A percentile compares a stretch with the other conserved stretches of the same genome.
phyloP scores from a whole-genome alignment of 768 basidiomycete species.

The Termitomyces sp. region DNA sequence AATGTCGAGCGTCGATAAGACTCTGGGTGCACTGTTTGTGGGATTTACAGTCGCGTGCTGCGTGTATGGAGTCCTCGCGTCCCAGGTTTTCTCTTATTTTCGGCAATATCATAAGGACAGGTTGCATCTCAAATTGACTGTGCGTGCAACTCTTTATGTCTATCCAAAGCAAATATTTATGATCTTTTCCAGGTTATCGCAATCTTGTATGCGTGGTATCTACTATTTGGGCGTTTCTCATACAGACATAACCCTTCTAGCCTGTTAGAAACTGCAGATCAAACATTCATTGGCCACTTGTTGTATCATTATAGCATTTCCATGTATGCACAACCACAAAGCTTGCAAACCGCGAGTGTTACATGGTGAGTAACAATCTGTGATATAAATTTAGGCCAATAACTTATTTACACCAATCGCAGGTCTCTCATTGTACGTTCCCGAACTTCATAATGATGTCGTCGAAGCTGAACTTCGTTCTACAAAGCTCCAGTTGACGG shows the following conservation, averaged over 20 bases:
- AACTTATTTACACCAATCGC: conserved; percentile 1
- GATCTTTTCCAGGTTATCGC: conserved; percentile 26
- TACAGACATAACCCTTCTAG: conserved; percentile 21
- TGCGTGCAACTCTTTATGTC: conserved; percentile 24
- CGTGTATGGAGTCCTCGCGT: conserved; percentile 48
- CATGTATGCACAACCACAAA: conserved; percentile 31
- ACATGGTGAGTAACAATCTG: conserved; percentile 36
- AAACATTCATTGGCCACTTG: conserved; percentile 50
- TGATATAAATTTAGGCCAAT: not conserved
- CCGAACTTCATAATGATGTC: not conserved
- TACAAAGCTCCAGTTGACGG: conserved; percentile 39
- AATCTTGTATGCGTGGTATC: conserved; percentile 25
- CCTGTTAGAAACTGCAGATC: conserved; percentile 48
- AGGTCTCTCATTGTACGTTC: conserved; percentile 50
- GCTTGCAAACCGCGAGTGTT: conserved; percentile 30
- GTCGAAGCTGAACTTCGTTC: not conserved
- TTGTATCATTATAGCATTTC: conserved; percentile 52
- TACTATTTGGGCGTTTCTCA: not conserved
- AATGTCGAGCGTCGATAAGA: conserved; percentile 31
- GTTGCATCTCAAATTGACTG: conserved; percentile 41
- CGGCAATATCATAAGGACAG: conserved; percentile 50
- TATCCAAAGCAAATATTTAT: not conserved
- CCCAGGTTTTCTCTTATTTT: conserved; percentile 54
- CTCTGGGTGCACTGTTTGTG: conserved; percentile 56
- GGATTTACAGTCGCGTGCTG: conserved; percentile 51